These are phyloP conservation scores for Lecanicillium sp. DNA, from an alignment of 2,329 filamentous ascomycete species.

Conservation along the genomic window DNA sequence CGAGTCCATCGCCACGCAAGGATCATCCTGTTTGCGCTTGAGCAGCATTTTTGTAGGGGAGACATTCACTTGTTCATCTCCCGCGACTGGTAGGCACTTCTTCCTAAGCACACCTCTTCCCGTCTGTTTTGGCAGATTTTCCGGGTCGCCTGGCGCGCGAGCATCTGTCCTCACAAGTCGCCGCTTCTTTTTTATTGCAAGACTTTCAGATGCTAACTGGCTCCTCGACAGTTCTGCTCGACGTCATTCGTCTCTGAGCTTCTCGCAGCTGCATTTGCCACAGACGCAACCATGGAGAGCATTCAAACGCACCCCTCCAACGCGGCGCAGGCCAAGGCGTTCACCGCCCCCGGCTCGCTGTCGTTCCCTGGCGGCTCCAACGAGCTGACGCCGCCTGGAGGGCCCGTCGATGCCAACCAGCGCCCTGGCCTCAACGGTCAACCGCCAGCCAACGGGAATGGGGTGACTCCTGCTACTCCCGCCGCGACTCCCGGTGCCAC, in stretches of 20 bases:
- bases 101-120: slow-evolving; percentile 28
- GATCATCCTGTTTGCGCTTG: slow-evolving; percentile 14
- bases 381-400: slow-evolving; percentile 74
- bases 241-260: slow-evolving; percentile 12
- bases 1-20: slow-evolving; percentile 15
- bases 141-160: background rate
- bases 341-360: slow-evolving; percentile 85
- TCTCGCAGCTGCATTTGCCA: slow-evolving; percentile 5
- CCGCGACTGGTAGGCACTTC: slow-evolving; percentile 52
- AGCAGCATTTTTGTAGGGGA: slow-evolving; percentile 58
- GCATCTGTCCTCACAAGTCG: too few species aligned
- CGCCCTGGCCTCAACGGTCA: slow-evolving; percentile 34
- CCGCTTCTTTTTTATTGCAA: too few species aligned
- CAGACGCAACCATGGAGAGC: slow-evolving; percentile 66
- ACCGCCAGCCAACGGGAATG: slow-evolving; percentile 60
- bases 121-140: too few species aligned
- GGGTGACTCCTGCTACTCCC: slow-evolving; percentile 82
- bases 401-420: slow-evolving; percentile 51
- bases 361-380: slow-evolving; percentile 82
- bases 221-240: slow-evolving; percentile 25
- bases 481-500: slow-evolving; percentile 83
- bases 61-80: slow-evolving; percentile 99
- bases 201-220: slow-evolving; percentile 16
- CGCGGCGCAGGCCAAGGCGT: slow-evolving; percentile 89
- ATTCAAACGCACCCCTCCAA: slow-evolving; percentile 88